A percentile compares a stretch with the other conserved stretches of the same genome.
Conservation (phyloP, 805 yeast species). For the Candida arabinofermentans region DNA sequence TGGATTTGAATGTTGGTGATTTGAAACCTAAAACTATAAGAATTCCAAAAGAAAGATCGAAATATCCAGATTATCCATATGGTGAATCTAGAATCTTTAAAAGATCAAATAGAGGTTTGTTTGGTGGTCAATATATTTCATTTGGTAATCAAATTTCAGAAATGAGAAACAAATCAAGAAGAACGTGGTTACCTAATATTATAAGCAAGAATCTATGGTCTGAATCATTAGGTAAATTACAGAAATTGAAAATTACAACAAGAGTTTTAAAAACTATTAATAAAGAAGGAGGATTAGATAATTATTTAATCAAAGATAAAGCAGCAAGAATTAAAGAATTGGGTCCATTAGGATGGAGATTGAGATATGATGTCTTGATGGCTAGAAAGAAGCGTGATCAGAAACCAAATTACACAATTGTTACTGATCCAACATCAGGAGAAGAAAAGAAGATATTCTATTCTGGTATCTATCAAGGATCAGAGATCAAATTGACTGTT, state of each 20-base stretch:
- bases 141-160: slow-evolving; percentile 79
- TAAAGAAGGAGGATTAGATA: slow-evolving; percentile 93
- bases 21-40: slow-evolving; percentile 36
- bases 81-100: slow-evolving; percentile 77
- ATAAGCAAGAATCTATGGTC: slow-evolving; percentile 78
- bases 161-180: slow-evolving; percentile 62
- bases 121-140: slow-evolving; percentile 81
- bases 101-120: slow-evolving; percentile 82
- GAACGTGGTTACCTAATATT: slow-evolving; percentile 80
- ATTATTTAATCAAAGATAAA: slow-evolving; percentile 80
- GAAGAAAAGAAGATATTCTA: slow-evolving; percentile 42
- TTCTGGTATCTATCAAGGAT: slow-evolving; percentile 38
- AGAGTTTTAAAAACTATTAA: slow-evolving; percentile 82
- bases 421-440: slow-evolving; percentile 28
- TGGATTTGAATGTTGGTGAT: slow-evolving; percentile 51
- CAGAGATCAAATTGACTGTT: slow-evolving; percentile 46
- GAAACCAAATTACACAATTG: slow-evolving; percentile 32
- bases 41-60: slow-evolving; percentile 40
- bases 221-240: slow-evolving; percentile 57
- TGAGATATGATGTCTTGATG: slow-evolving; percentile 70
- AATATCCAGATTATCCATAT: slow-evolving; percentile 68
- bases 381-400: slow-evolving; percentile 37
- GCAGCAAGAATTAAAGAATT: slow-evolving; percentile 87
- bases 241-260: slow-evolving; percentile 65
- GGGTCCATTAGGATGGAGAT: slow-evolving; percentile 89